A percentile compares a stretch with the other conserved stretches of the same genome.
phyloP scores from a whole-genome alignment of 352 stramenopile species.

The Globisporangium emineosum region DNA sequence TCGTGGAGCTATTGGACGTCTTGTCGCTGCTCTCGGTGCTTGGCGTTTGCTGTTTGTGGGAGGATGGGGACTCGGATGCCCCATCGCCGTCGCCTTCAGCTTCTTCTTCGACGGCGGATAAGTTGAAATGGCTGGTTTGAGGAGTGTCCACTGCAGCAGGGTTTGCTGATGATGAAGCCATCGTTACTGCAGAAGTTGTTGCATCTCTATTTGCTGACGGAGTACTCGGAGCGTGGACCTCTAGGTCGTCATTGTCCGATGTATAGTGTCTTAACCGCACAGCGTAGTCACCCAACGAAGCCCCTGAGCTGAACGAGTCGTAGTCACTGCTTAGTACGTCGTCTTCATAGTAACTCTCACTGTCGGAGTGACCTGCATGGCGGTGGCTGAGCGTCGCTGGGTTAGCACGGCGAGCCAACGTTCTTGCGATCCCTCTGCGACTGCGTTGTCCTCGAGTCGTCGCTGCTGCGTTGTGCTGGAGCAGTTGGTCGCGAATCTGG shows the following conservation, averaged over 20 bases:
- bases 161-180: background rate
- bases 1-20: slow-evolving; percentile 16
- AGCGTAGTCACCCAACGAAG: slow-evolving; percentile 26
- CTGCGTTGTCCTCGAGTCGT: background rate
- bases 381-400: background rate
- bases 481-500: slow-evolving; percentile 49
- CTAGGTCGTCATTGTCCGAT: background rate
- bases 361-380: slow-evolving; percentile 4
- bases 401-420: slow-evolving; percentile 2
- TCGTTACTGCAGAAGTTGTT: background rate
- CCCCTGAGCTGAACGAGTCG: slow-evolving; percentile 35
- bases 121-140: background rate
- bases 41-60: slow-evolving; percentile 22
- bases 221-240: background rate
- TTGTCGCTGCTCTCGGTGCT: slow-evolving; percentile 56
- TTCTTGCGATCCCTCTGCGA: background rate
- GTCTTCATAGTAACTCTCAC: slow-evolving; percentile 21
- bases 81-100: background rate
- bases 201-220: background rate
- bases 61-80: background rate
- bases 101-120: slow-evolving; percentile 3
- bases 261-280: slow-evolving; percentile 8
- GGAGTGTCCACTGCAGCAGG: background rate
- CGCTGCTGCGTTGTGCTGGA: slow-evolving; percentile 18
- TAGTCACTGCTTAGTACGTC: slow-evolving; percentile 10